Conservation (phyloP, 495 filamentous ascomycete genomes). For the Penicillium simplicissimum region DNA sequence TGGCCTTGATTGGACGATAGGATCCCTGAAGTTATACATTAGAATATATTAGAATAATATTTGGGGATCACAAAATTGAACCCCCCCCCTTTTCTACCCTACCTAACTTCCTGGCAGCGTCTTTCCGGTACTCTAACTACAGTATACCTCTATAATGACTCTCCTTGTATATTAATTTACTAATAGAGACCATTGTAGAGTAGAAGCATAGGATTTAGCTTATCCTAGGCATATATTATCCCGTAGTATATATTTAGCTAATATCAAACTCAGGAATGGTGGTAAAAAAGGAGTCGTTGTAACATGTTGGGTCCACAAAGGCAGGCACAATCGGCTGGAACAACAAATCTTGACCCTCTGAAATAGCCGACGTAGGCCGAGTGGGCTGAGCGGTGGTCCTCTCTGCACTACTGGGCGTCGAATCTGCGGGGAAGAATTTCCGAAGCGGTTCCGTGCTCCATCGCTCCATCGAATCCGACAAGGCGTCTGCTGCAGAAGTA, state of each 20-base stretch:
- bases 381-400: constrained; percentile 14
- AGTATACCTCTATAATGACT: too few species aligned
- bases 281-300: constrained; percentile 35
- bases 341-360: constrained; percentile 31
- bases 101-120: too few species aligned
- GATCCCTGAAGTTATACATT: too few species aligned
- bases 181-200: too few species aligned
- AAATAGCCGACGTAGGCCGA: constrained; percentile 17
- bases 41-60: neutral
- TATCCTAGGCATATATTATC: neutral
- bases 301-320: constrained; percentile 40
- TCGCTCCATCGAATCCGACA: constrained; percentile 36
- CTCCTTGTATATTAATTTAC: too few species aligned
- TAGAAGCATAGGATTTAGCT: too few species aligned
- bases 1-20: too few species aligned
- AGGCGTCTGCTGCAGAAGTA: constrained; percentile 34
- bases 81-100: too few species aligned
- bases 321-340: constrained; percentile 31
- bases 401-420: constrained; percentile 25
- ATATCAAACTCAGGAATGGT: constrained; percentile 34
- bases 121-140: too few species aligned
- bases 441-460: constrained; percentile 35
- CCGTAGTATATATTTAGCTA: constrained; percentile 5
- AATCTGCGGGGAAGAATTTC: constrained; percentile 25
- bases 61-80: neutral